Percentiles rank a stretch among this genome's conserved stretches.
Conservation (phyloP, 371 early-diverging fungal species). For the Mucor irregularis region DNA sequence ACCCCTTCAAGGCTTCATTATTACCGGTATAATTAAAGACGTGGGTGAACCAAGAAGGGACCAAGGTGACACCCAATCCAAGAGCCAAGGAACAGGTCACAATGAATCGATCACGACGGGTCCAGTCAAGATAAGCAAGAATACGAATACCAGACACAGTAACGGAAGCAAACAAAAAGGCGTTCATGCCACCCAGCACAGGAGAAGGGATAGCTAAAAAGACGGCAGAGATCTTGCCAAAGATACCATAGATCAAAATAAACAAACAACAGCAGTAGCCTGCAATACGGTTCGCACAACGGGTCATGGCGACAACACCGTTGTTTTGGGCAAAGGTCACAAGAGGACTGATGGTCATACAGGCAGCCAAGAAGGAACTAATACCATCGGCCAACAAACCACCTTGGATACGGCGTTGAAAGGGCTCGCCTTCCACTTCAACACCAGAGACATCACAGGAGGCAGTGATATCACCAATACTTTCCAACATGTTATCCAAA, state of each 20-base stretch:
- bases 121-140: slow-evolving; percentile 61
- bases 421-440: slow-evolving; percentile 61
- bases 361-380: slow-evolving; percentile 54
- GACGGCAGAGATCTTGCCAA: slow-evolving; percentile 64
- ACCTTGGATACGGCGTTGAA: slow-evolving; percentile 62
- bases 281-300: slow-evolving; percentile 64
- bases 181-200: slow-evolving; percentile 64
- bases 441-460: slow-evolving; percentile 65
- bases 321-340: slow-evolving; percentile 69
- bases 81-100: slow-evolving; percentile 48
- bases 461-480: slow-evolving; percentile 67
- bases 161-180: slow-evolving; percentile 62
- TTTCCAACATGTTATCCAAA: slow-evolving; percentile 57
- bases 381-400: slow-evolving; percentile 68
- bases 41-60: slow-evolving; percentile 59
- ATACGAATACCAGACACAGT: slow-evolving; percentile 68
- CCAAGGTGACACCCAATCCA: slow-evolving; percentile 58
- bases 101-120: slow-evolving; percentile 67
- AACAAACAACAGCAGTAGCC: slow-evolving; percentile 64
- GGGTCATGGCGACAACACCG: slow-evolving; percentile 60
- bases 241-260: slow-evolving; percentile 59
- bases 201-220: slow-evolving; percentile 58
- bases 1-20: slow-evolving; percentile 47
- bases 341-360: slow-evolving; percentile 60
- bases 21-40: slow-evolving; percentile 56